phyloP scores from a whole-genome alignment of 1,284 basidiomycete species.

The Golubevia pallescens region DNA sequence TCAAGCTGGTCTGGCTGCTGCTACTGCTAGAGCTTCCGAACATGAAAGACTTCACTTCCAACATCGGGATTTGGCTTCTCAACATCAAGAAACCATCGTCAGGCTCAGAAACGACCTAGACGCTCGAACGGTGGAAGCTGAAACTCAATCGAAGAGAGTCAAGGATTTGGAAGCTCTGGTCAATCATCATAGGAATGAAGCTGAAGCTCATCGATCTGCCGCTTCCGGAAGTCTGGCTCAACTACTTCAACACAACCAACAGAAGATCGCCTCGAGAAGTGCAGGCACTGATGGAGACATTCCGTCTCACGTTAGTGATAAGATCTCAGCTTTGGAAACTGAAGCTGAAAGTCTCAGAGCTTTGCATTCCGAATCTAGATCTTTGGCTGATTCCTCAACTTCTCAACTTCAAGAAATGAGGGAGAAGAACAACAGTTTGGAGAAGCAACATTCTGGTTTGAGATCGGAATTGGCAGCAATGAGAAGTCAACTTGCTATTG shows the following conservation, averaged over 20 bases:
- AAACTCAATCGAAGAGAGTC: constrained; percentile 75
- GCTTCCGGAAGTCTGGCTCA: constrained; percentile 45
- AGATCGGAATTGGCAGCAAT: constrained; percentile 80
- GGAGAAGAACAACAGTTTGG: constrained; percentile 72
- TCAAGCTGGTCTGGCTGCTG: constrained; percentile 76
- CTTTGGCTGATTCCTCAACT: constrained; percentile 63
- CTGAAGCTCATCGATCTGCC: constrained; percentile 49
- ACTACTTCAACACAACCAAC: constrained; percentile 44
- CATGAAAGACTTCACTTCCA: constrained; percentile 74
- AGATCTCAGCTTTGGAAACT: constrained; percentile 50
- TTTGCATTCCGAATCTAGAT: constrained; percentile 46
- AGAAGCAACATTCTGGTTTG: constrained; percentile 75
- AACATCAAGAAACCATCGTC: constrained; percentile 70
- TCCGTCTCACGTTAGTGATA: constrained; percentile 36
- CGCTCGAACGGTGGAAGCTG: constrained; percentile 74
- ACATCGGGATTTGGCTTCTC: constrained; percentile 44
- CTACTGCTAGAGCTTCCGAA: constrained; percentile 79
- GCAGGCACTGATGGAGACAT: constrained; percentile 21
- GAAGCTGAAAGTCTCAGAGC: constrained; percentile 50
- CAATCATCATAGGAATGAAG: constrained; percentile 32
- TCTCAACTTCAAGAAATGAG: constrained; percentile 73
- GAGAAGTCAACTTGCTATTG: constrained; percentile 76
- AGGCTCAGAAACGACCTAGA: constrained; percentile 82
- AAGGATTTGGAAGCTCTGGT: constrained; percentile 70
- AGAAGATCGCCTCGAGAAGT: constrained; percentile 14